Conservation (phyloP, 352 stramenopile species). For the Detonula confervacea region DNA sequence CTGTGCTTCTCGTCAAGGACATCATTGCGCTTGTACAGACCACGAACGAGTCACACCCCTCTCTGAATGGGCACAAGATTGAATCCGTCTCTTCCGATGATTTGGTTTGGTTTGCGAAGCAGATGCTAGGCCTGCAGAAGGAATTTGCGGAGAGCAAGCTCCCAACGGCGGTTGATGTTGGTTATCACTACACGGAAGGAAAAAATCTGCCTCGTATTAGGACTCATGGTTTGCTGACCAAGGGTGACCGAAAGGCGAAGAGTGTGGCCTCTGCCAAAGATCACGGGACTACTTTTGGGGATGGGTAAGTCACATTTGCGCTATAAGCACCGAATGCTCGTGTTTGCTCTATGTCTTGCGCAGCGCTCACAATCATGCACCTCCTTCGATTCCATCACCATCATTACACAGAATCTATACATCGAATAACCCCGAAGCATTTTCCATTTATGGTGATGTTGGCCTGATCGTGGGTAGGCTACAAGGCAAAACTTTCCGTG, state of each 20-base stretch:
- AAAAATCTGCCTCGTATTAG: constrained; percentile 3
- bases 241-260: not conserved
- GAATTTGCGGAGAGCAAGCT: constrained; percentile 5
- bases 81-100: constrained; percentile 3
- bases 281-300: not conserved
- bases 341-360: not conserved
- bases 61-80: constrained; percentile 4
- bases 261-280: not conserved
- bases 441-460: not conserved
- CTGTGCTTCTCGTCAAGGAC: constrained; percentile 3
- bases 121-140: constrained; percentile 9
- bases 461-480: not conserved
- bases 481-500: not conserved
- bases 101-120: constrained; percentile 3
- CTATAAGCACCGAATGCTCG: no score
- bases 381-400: not conserved
- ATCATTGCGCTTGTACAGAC: not conserved
- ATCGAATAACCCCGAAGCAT: not conserved
- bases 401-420: not conserved
- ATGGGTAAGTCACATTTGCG: no score
- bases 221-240: not conserved
- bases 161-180: constrained; percentile 1
- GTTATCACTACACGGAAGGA: constrained; percentile 5
- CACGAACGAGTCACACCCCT: not conserved
- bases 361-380: not conserved